Base-by-base conservation (phyloP, 2,329 filamentous ascomycete genomes). In the Aspergillus pseudoviridinutans region DNA sequence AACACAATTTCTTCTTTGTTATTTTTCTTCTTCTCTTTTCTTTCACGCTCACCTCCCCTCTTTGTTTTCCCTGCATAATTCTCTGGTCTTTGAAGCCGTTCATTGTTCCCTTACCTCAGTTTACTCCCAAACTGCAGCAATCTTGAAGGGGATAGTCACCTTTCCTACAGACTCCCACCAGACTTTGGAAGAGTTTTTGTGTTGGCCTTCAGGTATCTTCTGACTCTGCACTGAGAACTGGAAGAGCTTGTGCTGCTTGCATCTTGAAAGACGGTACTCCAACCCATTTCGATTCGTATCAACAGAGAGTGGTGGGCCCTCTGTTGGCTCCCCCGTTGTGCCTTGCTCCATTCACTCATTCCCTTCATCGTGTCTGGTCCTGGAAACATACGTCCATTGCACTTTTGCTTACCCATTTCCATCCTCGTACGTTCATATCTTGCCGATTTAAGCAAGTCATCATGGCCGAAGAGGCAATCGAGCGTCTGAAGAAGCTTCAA, bases 401-500 rank as follows among this genome's bases (percentile, higher is more conserved):
- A 24, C 5, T 25, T 24, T 24, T 8, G 12, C n/a, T 53, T 32
- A 10, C 42, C 24, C 20, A 24, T n/a, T 27, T 50, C 25, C 49
- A 29, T 54, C 41, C 10, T 53, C 42, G 17, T 27, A 17, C 28
- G 8, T 29, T 35, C 7, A 49, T 38, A 32, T 32, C 28, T 25
- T 44, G 24, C 22, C 24, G 22, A 12, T n/a, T 35, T 14, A n/a
- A 17, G 10, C 32, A 9, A 32, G 27, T 22, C 10, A 49, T 49
- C 12, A 66, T 65, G 60, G 62, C 64, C 42, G 6, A 58, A 4
- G 42, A 50, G 8, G 55, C 58, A 24, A 56, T 56, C 25, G 58
- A 64, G 47, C 61, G 64, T 38, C 66, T 72, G 25, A 61, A 67
- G 25, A 61, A 49, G 50, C 59, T 73, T 53, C 69, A 72, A 56